These are phyloP conservation scores for Pseudogymnoascus sp. DNA, from an alignment of 2,329 filamentous ascomycete species.

Conservation along the genomic window DNA sequence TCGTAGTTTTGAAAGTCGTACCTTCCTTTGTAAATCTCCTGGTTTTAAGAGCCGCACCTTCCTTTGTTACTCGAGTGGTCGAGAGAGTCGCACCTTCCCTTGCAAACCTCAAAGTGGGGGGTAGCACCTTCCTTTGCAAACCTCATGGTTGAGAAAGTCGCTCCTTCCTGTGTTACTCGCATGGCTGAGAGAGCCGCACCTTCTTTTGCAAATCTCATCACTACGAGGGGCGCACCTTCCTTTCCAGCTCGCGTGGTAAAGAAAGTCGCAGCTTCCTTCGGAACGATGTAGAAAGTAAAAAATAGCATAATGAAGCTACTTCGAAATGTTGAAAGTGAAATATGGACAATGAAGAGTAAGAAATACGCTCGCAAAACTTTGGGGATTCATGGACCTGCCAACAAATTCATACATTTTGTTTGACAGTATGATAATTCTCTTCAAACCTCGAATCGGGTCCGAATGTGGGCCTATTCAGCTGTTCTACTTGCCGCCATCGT, in stretches of 20 bases:
- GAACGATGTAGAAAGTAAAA: not conserved
- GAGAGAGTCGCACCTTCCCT: not conserved
- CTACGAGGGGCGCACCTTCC: too few species aligned
- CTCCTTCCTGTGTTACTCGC: too few species aligned
- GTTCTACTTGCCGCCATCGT: too few species aligned
- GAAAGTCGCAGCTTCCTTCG: not conserved
- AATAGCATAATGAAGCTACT: not conserved
- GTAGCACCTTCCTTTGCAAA: not conserved
- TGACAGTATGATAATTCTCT: not conserved
- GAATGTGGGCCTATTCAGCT: too few species aligned
- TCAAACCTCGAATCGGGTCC: not conserved
- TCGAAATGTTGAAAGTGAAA: not conserved
- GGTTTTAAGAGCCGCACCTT: not conserved
- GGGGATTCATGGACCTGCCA: not conserved
- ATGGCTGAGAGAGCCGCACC: too few species aligned
- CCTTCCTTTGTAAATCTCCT: not conserved
- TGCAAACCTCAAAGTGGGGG: not conserved
- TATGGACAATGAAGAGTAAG: not conserved
- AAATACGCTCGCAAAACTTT: not conserved
- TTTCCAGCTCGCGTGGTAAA: too few species aligned
- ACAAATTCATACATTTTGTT: not conserved
- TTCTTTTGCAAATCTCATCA: too few species aligned
- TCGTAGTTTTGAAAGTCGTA: not conserved
- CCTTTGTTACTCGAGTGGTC: not conserved
- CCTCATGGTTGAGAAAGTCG: too few species aligned